Conservation (phyloP, 257 asterid genomes). For the Solanum infundibuliforme region DNA sequence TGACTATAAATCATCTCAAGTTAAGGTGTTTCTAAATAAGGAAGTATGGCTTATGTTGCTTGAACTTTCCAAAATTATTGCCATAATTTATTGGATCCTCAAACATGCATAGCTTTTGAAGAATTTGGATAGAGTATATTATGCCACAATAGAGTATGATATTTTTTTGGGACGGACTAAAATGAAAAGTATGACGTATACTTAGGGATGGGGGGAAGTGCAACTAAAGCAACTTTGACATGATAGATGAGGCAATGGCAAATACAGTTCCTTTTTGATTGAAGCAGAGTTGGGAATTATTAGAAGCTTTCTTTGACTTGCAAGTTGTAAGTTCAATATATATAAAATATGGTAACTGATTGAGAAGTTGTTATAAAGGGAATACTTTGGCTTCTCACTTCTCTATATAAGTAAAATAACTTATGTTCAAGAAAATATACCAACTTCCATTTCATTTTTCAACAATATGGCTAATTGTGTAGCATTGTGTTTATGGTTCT, state of each 20-base stretch:
- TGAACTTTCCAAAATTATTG: background rate
- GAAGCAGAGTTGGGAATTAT: background rate
- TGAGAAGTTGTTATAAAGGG: constrained; percentile 30
- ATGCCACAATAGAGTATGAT: background rate
- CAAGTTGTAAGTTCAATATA: background rate
- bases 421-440: background rate
- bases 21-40: background rate
- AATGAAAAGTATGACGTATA: background rate
- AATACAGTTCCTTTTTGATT: background rate
- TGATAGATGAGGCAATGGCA: background rate
- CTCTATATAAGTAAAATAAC: constrained; percentile 14
- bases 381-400: constrained; percentile 1
- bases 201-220: background rate
- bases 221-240: background rate
- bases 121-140: background rate
- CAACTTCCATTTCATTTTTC: constrained; percentile 5
- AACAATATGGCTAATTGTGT: constrained; percentile 22
- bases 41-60: background rate
- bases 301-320: background rate
- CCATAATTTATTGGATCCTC: background rate
- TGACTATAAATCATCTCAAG: too few relatives aligned
- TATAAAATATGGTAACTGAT: constrained; percentile 1
- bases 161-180: background rate
- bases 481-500: constrained; percentile 13
- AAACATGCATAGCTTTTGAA: background rate